phyloP scores from a whole-genome alignment of 176 grass and related monocot genomes.

The Musa beccarii region DNA sequence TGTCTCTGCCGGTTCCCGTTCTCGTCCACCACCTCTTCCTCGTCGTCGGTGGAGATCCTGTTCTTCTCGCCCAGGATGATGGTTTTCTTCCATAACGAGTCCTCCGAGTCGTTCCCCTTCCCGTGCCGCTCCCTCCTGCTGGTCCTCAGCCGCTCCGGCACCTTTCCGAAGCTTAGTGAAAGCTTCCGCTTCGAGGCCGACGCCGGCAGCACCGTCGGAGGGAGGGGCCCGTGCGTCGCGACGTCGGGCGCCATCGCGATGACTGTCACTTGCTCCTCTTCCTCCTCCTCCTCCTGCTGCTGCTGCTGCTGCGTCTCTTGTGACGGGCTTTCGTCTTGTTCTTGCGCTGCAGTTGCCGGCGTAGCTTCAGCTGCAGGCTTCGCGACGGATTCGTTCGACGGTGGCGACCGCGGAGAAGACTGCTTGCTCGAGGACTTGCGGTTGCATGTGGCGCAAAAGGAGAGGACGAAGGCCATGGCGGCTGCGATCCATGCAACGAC shows the following conservation, averaged over 20 bases:
- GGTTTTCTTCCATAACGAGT: conserved; percentile 73
- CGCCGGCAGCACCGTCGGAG: conserved; percentile 14
- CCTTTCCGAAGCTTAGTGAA: conserved; percentile 50
- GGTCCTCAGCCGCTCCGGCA: conserved; percentile 57
- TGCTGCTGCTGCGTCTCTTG: neutral
- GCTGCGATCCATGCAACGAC: conserved; percentile 43
- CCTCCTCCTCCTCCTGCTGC: conserved; percentile 12
- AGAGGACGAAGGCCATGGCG: conserved; percentile 36
- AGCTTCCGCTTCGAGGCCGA: conserved; percentile 32
- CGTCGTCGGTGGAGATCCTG: conserved; percentile 40
- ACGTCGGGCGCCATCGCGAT: conserved; percentile 42
- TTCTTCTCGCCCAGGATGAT: conserved; percentile 84
- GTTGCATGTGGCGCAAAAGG: conserved; percentile 72
- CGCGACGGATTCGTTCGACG: conserved; percentile 3
- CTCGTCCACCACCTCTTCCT: conserved; percentile 32
- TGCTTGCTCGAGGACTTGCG: conserved; percentile 27
- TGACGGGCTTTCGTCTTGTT: neutral
- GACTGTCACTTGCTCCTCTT: neutral
- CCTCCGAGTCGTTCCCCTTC: conserved; percentile 35
- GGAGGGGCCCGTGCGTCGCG: conserved; percentile 67
- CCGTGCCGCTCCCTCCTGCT: conserved; percentile 55
- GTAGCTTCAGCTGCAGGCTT: neutral
- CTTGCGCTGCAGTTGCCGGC: neutral
- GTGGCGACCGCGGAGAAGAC: neutral
- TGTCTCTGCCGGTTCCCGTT: conserved; percentile 34